Conservation (phyloP, 2,329 filamentous ascomycete genomes). For the Trichoderma sp. region DNA sequence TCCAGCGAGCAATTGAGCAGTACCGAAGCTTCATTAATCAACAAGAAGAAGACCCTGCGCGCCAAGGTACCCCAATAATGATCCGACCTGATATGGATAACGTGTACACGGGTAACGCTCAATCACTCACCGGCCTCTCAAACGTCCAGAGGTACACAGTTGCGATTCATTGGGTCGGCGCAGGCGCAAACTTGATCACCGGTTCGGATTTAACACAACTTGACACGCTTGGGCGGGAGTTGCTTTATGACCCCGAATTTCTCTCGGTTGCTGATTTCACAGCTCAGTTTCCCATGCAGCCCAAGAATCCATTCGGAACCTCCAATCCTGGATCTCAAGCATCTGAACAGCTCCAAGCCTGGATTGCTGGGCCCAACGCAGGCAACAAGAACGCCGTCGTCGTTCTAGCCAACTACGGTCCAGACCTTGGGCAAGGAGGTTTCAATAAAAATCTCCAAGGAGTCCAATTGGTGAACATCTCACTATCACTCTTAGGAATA, state of each 20-base stretch:
- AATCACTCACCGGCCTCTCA: neutral
- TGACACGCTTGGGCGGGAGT: neutral
- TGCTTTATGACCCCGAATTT: neutral
- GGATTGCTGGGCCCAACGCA: constrained; percentile 4
- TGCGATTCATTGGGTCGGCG: constrained; percentile 11
- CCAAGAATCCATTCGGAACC: constrained; percentile 5
- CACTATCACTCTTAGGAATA: neutral
- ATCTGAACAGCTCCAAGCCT: constrained; percentile 2
- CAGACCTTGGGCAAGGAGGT: neutral
- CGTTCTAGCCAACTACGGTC: constrained; percentile 6
- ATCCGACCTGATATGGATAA: constrained; percentile 13
- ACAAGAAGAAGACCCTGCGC: constrained; percentile 9
- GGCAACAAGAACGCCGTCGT: constrained; percentile 2
- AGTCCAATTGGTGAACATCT: constrained; percentile 6
- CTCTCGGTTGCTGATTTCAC: constrained; percentile 1
- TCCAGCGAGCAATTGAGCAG: constrained; percentile 8
- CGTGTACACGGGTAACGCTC: constrained; percentile 4
- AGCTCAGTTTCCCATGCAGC: constrained; percentile 3
- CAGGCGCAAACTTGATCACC: constrained; percentile 2
- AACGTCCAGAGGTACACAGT: constrained; percentile 11
- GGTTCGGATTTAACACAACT: neutral
- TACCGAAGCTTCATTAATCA: constrained; percentile 14
- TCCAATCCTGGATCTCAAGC: neutral
- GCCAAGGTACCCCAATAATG: constrained; percentile 7
- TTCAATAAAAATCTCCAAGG: neutral